These are phyloP conservation scores for Cinnamomum chago DNA, from an alignment of 164 flowering plant genomes.

Conservation along the genomic window DNA sequence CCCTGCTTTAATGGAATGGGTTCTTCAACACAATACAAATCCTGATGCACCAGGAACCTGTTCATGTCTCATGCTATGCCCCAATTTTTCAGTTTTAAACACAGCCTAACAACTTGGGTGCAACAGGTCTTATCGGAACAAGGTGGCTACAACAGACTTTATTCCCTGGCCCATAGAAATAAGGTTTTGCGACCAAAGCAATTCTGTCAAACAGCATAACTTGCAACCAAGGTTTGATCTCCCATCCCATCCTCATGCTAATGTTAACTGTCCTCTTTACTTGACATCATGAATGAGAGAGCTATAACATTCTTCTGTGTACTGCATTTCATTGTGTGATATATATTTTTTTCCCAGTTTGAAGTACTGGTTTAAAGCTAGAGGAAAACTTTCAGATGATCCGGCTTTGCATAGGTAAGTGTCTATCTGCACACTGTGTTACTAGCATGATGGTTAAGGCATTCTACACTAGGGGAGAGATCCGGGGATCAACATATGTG, in stretches of 20 bases:
- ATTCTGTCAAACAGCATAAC: conserved; percentile 51
- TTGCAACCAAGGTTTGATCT: conserved; percentile 66
- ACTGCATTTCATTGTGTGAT: conserved; percentile 4
- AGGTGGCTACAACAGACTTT: conserved; percentile 49
- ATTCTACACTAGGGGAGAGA: too few species aligned
- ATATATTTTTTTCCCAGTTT: conserved; percentile 43
- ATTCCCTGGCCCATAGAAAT: conserved; percentile 90
- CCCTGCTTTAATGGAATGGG: neutral
- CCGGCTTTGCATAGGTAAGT: conserved; percentile 87
- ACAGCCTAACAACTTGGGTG: conserved; percentile 7
- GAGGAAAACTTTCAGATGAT: conserved; percentile 90
- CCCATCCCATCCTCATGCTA: neutral
- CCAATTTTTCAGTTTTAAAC: conserved; percentile 2
- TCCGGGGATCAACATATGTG: too few species aligned
- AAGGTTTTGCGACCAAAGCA: conserved; percentile 75
- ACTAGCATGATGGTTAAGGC: too few species aligned
- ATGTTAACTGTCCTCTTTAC: neutral
- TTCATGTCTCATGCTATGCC: neutral
- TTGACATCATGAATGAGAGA: neutral
- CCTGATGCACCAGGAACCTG: neutral
- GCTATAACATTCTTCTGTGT: neutral
- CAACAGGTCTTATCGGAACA: conserved; percentile 79
- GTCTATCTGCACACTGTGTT: neutral
- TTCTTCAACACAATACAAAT: neutral
- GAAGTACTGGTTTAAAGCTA: conserved; percentile 85